Base-by-base conservation (phyloP, 495 filamentous ascomycete species). In the Neurospora cerealis region DNA sequence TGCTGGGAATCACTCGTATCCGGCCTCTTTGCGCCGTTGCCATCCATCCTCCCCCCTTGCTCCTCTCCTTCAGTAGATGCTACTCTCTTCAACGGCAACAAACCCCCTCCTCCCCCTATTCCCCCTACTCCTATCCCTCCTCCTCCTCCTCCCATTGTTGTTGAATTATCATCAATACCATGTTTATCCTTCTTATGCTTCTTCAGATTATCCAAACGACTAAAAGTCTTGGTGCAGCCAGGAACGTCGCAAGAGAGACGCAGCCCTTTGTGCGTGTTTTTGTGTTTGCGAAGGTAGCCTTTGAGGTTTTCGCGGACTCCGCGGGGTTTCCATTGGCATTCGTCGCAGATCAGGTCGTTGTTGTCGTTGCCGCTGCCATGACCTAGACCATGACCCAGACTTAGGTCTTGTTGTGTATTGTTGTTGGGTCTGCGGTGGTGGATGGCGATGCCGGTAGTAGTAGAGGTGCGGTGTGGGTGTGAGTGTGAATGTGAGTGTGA, bases 131-230 rank as follows among this genome's bases (percentile, higher is more conserved):
- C 11, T 28, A 28, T 13, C 15, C 40, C 13, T 2, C 37, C 8
- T 15, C 28, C 36, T 15, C 28, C 71, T 36, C 36, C 37, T 21
- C 34, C 28, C 6, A 42, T 32, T 19, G 28, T 34, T 2, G 69
- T 28, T 28, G 24, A 0, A 28, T 28, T 40, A 19, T 81, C 80
- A 13, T 82, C 80, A 60, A 82, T 79, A 17, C 78, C 77, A 66
- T 82, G 81, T 73, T 82, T 82, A 17, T 82, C 84, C 73, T 78
- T 79, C 32, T 78, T 78, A 70, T 86, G 84, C 21, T 82, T 81
- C 42, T 83, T 81, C 10, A 85, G 77, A 70, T 86, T 86, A 69
- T 86, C 84, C 8, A 80, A 77, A 8, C 84, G 79, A 38, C 82
- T 85, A 73, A 86, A 86, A 9, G 74, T 80, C 72, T 79, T 85